Evolutionary conservation across 306 rosid genomes (phyloP), one percentile per base, ranked within the genome.

Genomic region (Dryas alaskensis): DNA sequence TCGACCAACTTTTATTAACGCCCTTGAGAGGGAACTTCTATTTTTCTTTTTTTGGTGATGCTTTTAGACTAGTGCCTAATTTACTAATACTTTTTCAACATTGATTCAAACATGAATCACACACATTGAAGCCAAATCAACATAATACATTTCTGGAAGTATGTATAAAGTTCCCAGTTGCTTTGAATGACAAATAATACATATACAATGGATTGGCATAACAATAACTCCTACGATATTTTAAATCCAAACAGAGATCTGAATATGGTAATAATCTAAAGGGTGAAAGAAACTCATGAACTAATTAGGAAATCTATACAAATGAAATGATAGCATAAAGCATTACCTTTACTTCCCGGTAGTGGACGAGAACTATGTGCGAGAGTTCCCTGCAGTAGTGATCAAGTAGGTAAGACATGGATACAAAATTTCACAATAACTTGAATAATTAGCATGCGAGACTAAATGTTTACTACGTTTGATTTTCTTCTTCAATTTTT

Each of bases 311-410:
- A 52, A 76, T 44, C 39, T 59, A 62, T 2, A 57, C 60, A 53
- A 63, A 53, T 57, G 47, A 64, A 46, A 62, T 16, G 40, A 48
- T 17, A 65, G 53, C 43, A 61, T 48, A 61, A 60, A 58, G 55
- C 3, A 7, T 78, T 71, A 92, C 98, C 96, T 88, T 86, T 69
- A 92, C 96, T 67, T 90, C 88, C 54, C 81, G 85, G 72, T 92
- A 92, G 67, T 90, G 98, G 81, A 92, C 98, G 14, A 92, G 87
- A 79, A 88, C 98, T 55, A 92, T 92, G 87, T 90, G 89, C 3
- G 92, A 89, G 78, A 88, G 90, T 22, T 88, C 92, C 87, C 98
- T 92, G 87, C 79, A 84, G 70, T 53, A 69, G 65, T 31, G 67
- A 70, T 70, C 67, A 79, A 72, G 72, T 54, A 66, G 62, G 70